These are phyloP conservation scores for Gamarada debralockiae DNA, from an alignment of 495 filamentous ascomycete species.

Conservation along the genomic window DNA sequence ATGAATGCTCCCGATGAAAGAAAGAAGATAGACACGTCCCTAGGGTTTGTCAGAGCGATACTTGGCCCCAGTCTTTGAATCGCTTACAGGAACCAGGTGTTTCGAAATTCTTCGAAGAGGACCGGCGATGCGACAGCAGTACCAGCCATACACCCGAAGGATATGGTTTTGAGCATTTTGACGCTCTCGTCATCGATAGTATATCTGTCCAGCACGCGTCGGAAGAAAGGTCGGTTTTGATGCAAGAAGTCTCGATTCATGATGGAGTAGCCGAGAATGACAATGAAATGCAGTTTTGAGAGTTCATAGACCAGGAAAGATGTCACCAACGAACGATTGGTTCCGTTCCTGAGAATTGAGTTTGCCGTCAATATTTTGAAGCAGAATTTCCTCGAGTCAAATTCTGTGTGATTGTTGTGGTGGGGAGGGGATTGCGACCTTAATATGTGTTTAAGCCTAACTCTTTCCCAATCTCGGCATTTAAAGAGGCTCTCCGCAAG, in stretches of 20 bases:
- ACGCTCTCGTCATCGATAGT: not conserved
- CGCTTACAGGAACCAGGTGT: not conserved
- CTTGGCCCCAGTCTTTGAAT: no score
- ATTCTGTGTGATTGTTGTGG: no score
- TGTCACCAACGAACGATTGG: no score
- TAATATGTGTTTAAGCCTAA: no score
- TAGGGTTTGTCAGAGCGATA: not conserved
- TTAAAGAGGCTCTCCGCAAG: no score
- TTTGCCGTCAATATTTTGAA: no score
- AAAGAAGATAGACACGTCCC: not conserved
- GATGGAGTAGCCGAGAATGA: not conserved
- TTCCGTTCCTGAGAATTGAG: no score
- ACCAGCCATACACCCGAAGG: not conserved
- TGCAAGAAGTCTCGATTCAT: not conserved
- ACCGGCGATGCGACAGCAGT: not conserved
- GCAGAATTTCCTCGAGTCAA: no score
- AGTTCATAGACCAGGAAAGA: not conserved
- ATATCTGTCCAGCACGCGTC: not conserved
- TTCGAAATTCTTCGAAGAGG: not conserved
- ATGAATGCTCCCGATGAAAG: not conserved
- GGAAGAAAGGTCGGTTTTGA: not conserved
- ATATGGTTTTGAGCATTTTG: not conserved
- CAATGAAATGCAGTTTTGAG: not conserved
- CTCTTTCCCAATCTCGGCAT: no score
- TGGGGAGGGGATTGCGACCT: no score